Evolutionary conservation across 495 filamentous ascomycete species (phyloP).

Genomic region (Podospora anserina): DNA sequence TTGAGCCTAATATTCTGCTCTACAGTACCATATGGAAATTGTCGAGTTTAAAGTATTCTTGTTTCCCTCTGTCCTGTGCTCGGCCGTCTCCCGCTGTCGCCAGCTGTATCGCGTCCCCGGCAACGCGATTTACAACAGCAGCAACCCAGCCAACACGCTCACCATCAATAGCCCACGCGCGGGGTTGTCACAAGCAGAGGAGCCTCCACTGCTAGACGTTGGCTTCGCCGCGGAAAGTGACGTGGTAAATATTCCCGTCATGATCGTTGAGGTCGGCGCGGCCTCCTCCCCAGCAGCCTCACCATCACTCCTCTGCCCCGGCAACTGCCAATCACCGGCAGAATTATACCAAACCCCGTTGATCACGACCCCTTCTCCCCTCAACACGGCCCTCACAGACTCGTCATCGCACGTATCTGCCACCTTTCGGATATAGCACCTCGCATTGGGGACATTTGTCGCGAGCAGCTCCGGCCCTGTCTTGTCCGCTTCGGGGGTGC

Average conservation of each 20-base stretch:
- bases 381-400: neutral
- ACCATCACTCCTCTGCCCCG: neutral
- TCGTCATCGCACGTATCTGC: neutral
- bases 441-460: neutral
- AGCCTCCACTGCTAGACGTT: neutral
- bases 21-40: too few species aligned
- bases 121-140: neutral
- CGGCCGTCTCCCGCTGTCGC: too few species aligned
- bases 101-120: neutral
- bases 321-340: neutral
- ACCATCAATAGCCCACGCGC: neutral
- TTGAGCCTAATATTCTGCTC: too few species aligned
- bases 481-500: conserved; percentile 20
- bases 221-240: neutral
- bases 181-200: neutral
- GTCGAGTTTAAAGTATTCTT: neutral
- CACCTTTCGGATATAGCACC: neutral
- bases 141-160: neutral
- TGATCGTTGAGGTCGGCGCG: neutral
- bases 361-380: neutral
- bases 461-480: neutral
- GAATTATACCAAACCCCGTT: neutral
- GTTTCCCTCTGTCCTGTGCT: neutral
- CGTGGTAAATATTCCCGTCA: neutral
- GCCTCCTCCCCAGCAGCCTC: neutral